phyloP scores from a whole-genome alignment of 1,284 basidiomycete species.

The Puccinia triticina region DNA sequence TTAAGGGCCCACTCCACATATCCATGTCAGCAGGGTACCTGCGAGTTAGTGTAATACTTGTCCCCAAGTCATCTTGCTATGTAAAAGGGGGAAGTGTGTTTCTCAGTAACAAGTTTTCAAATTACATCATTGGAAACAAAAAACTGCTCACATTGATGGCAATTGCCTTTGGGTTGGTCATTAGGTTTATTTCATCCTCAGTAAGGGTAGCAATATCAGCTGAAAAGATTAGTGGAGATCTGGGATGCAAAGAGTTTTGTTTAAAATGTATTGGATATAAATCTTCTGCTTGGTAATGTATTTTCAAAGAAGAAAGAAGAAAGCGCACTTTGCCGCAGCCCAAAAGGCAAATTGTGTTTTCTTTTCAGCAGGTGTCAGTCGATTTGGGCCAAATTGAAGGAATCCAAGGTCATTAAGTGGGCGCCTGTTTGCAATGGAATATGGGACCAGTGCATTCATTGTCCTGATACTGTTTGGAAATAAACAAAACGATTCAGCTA shows the following conservation, averaged over 20 bases:
- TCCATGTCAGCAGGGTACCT: slow-evolving; percentile 38
- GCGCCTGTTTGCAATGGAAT: slow-evolving; percentile 3
- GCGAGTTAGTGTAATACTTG: slow-evolving; percentile 36
- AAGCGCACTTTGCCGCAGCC: slow-evolving; percentile 49
- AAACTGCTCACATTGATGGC: slow-evolving; percentile 40
- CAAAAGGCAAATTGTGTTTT: slow-evolving; percentile 18
- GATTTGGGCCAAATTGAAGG: not conserved
- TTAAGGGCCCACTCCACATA: slow-evolving; percentile 40
- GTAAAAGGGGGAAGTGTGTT: not conserved
- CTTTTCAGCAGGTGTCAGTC: not conserved
- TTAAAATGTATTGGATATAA: not conserved
- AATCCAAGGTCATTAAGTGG: slow-evolving; percentile 40
- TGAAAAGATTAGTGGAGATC: slow-evolving; percentile 48
- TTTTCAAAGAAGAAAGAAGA: not conserved
- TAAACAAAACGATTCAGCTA: not conserved
- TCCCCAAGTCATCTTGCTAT: slow-evolving; percentile 45
- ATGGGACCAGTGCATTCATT: slow-evolving; percentile 31
- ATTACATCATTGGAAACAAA: not conserved
- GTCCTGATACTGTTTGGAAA: slow-evolving; percentile 12
- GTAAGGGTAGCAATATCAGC: not conserved
- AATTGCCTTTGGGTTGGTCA: slow-evolving; percentile 27
- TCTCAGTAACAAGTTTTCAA: not conserved
- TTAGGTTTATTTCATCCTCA: not conserved
- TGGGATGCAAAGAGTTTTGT: not conserved
- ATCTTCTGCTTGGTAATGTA: not conserved